Base-by-base conservation (phyloP, 768 basidiomycete species). In the Mycena albidolilacea region DNA sequence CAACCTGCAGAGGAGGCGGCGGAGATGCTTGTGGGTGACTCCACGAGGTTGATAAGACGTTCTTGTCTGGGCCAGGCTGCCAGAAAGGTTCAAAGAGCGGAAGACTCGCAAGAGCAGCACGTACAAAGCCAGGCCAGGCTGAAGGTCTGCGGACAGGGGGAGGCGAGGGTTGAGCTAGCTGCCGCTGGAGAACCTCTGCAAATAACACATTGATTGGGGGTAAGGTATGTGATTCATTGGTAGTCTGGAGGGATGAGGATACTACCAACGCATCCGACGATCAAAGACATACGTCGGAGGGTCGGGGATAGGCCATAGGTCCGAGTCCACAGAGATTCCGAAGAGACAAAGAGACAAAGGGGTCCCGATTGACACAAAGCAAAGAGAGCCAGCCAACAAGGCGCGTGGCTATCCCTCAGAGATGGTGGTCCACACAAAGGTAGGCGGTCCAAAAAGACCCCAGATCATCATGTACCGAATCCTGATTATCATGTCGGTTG, bases 71-170 rank as follows among this genome's bases (percentile, higher is more conserved):
- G 19, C 75, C 75, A 14, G 75, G 75, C 75, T 76, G 55, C 37
- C 55, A 68, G 14, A 37, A 54, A 39, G 19, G 21, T 55, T 64
- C 23, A 69, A 62, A 35, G 38, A n/a, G 44, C 1, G 37, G 48
- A 55, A 52, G 10, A 5, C 41, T 65, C 67, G 64, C 72, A 23
- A 44, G 55, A 61, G 46, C 54, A 30, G 52, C 23, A 67, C 75
- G 43, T 39, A 76, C 75, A 64, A 76, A 76, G 23, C 75, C 75
- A 62, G 75, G 75, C 75, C 75, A 76, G 39, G 75, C 75, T 0
- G 75, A 76, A 23, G 75, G 71, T 44, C 68, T 65, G 39, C 71
- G 75, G 15, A 73, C 57, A 6, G 75, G 65, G 35, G 68, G 75
- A 15, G 54, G 9, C 3, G 75, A 46, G 15, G 75, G 62, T n/a